Evolutionary conservation across 495 filamentous ascomycete genomes (phyloP).

Genomic region (Penicillium dipodomyicola): DNA sequence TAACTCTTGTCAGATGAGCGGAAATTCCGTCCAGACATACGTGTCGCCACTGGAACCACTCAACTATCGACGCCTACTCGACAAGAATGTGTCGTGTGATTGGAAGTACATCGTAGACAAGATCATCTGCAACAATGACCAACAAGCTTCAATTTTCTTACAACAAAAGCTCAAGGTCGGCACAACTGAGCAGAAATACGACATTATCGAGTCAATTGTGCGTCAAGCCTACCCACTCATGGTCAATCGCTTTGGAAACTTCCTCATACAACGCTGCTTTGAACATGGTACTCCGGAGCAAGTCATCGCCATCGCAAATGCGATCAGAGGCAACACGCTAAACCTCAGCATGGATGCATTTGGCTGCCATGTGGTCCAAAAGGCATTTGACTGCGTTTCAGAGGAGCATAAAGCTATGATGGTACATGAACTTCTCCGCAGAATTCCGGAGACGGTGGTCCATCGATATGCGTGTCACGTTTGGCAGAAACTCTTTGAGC

Average conservation of each 20-base stretch:
- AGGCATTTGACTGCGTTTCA: constrained; percentile 94
- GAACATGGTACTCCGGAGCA: constrained; percentile 96
- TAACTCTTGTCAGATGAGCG: constrained; percentile 43
- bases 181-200: constrained; percentile 91
- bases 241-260: constrained; percentile 96
- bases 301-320: constrained; percentile 89
- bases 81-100: constrained; percentile 95
- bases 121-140: constrained; percentile 98
- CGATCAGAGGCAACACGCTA: constrained; percentile 91
- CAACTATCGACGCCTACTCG: constrained; percentile 92
- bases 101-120: constrained; percentile 99
- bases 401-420: constrained; percentile 98
- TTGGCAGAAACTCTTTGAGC: constrained; percentile 99
- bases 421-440: constrained; percentile 93
- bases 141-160: constrained; percentile 97
- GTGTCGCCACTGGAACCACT: constrained; percentile 87
- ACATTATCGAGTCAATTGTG: constrained; percentile 95
- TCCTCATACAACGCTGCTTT: constrained; percentile 96
- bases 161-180: constrained; percentile 99
- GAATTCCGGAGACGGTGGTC: constrained; percentile 96
- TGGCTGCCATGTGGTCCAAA: constrained; percentile 97
- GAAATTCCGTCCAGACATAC: constrained; percentile 62
- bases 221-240: constrained; percentile 93
- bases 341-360: constrained; percentile 97
- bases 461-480: constrained; percentile 98